Evolutionary conservation across 305 asterid genomes (phyloP).

Genomic region (Fraxinus paxiana): DNA sequence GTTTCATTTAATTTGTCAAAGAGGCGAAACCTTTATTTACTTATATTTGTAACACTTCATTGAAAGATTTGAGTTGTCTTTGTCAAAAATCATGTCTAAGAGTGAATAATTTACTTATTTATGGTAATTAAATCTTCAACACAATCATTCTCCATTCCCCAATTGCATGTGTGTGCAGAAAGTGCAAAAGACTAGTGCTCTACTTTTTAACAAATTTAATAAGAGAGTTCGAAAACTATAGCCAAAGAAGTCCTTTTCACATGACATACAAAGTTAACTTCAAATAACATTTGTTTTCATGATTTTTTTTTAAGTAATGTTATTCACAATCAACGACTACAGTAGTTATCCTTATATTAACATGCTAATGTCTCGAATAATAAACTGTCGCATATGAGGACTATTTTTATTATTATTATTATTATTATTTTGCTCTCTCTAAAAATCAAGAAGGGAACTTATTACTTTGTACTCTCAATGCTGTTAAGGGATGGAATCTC

Average conservation of each 20-base stretch:
- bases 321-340: too few species aligned
- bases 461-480: neutral
- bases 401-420: too few species aligned
- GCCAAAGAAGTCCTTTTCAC: neutral
- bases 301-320: neutral
- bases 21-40: neutral
- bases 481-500: too few species aligned
- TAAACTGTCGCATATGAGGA: too few species aligned
- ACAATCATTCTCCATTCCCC: constrained; percentile 4
- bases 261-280: neutral
- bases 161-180: constrained; percentile 30
- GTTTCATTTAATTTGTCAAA: neutral
- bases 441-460: neutral
- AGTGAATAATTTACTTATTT: neutral
- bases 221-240: neutral
- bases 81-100: neutral
- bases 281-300: neutral
- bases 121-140: neutral
- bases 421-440: neutral
- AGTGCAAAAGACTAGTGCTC: constrained; percentile 10
- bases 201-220: neutral
- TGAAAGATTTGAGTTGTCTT: neutral
- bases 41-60: neutral
- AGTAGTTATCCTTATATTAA: too few species aligned
- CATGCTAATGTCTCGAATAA: too few species aligned